Conservation (phyloP, 441 rosid species). For the Brassica balearica region DNA sequence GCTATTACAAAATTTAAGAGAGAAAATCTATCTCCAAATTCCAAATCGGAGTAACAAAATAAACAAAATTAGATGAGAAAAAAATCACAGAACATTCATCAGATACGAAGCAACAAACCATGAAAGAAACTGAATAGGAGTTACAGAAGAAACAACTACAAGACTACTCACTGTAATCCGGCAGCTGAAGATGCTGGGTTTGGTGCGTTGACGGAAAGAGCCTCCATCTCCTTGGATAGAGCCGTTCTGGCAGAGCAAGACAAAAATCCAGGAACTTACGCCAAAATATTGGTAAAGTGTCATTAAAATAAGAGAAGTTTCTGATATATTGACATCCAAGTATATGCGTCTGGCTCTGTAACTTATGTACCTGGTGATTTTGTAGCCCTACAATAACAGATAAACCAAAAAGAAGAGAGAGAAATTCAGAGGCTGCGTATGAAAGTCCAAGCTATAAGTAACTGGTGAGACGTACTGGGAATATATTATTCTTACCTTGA, state of each 20-base stretch:
- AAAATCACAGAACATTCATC: neutral
- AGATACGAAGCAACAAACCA: slow-evolving; percentile 7
- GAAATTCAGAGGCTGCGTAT: slow-evolving; percentile 1
- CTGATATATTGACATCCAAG: neutral
- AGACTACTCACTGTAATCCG: slow-evolving; percentile 13
- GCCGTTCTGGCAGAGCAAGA: slow-evolving; percentile 13
- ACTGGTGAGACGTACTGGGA: neutral
- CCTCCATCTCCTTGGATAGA: slow-evolving; percentile 8
- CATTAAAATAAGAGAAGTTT: slow-evolving; percentile 1
- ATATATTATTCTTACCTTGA: slow-evolving; percentile 56
- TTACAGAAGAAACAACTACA: slow-evolving; percentile 1
- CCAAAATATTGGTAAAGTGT: neutral
- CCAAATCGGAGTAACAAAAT: neutral
- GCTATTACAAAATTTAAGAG: neutral
- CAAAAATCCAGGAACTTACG: neutral
- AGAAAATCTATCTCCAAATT: neutral
- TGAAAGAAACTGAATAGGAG: slow-evolving; percentile 2
- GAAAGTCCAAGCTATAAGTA: slow-evolving; percentile 6
- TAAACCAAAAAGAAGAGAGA: slow-evolving; percentile 3
- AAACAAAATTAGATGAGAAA: neutral
- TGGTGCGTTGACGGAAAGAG: slow-evolving; percentile 9
- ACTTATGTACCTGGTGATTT: slow-evolving; percentile 7
- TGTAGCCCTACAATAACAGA: slow-evolving; percentile 16
- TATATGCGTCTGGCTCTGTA: neutral
- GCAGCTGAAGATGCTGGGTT: slow-evolving; percentile 14